phyloP scores from a whole-genome alignment of 1,284 basidiomycete genomes.

The Ganoderma multipileum region DNA sequence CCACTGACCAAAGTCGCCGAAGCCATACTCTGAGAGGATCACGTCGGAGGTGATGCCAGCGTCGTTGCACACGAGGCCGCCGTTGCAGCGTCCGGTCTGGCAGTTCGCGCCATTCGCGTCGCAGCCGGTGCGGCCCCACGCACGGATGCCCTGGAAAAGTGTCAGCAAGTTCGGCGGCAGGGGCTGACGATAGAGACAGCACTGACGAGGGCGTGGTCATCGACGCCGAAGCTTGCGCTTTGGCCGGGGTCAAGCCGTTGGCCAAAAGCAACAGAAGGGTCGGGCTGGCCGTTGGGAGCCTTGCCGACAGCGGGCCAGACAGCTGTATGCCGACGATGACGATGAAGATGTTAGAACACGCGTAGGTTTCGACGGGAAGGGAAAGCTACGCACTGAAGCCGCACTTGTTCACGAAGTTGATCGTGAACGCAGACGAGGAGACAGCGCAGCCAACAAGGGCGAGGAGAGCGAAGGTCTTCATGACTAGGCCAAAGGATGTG shows the following conservation, averaged over 20 bases:
- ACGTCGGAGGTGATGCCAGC: constrained; percentile 5
- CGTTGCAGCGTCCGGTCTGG: constrained; percentile 4
- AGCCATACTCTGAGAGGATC: constrained; percentile 3
- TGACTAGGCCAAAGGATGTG: background rate
- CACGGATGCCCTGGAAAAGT: background rate
- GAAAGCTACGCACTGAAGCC: background rate
- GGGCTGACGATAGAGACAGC: background rate
- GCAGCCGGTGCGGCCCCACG: constrained; percentile 7
- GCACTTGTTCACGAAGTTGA: constrained; percentile 5
- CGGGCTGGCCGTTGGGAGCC: constrained; percentile 6
- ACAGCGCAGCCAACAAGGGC: background rate
- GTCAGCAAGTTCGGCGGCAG: background rate
- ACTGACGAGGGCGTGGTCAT: background rate
- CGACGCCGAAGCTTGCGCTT: constrained; percentile 4
- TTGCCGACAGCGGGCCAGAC: constrained; percentile 4
- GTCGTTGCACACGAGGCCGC: constrained; percentile 6
- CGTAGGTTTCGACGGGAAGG: no score
- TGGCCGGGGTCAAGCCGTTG: background rate
- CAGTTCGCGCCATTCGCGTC: constrained; percentile 6
- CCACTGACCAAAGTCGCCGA: background rate
- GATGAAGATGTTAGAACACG: background rate
- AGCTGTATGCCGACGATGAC: background rate
- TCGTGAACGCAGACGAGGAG: constrained; percentile 2
- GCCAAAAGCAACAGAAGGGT: background rate
- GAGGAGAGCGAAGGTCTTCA: constrained; percentile 1